Evolutionary conservation across 306 rosid genomes (phyloP), one percentile per base, ranked within the genome.

Genomic region (Cucumis cinereus): DNA sequence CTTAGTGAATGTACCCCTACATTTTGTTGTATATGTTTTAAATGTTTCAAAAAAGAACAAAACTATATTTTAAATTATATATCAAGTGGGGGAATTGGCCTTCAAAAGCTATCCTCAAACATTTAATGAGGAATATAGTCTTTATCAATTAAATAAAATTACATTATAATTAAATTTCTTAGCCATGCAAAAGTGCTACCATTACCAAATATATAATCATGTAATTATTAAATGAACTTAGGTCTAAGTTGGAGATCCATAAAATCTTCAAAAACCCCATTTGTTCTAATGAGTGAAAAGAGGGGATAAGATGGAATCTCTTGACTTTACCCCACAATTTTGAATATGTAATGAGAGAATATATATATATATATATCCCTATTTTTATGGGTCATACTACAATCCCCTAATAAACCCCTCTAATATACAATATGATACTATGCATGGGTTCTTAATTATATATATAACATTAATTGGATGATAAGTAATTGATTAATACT

Each of bases 241-340:
- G 55, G 16, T 41, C 9, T 68, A 41, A 41, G 74, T 22, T 68
- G 28, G 77, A 76, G 83, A 79, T 77, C 74, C 50, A 59, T 36
- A 43, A 59, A 71, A 74, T 59, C 56, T 83, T 56, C 5, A 73
- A 71, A 73, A 53, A 19, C 4, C 11, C 47, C n/a, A 73, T 52
- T 30, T 26, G 4, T 22, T 83, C 38, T 58, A 55, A 45, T 79
- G 58, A 57, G 84, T 82, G 84, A 24, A 74, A 74, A 30, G 4
- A 61, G 40, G 79, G 75, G 88, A 91, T 87, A 86, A 83, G 88
- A 78, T 86, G 81, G 86, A 79, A 82, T 87, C 74, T 87, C 68
- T 87, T 81, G 87, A 84, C 84, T 54, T 77, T 68, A 50, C 76
- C 73, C 70, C 79, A 60, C 47, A 45, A 41, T 67, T 28, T 57